Conservation (phyloP, 2,329 filamentous ascomycete species). For the Cladorrhinum sp. region DNA sequence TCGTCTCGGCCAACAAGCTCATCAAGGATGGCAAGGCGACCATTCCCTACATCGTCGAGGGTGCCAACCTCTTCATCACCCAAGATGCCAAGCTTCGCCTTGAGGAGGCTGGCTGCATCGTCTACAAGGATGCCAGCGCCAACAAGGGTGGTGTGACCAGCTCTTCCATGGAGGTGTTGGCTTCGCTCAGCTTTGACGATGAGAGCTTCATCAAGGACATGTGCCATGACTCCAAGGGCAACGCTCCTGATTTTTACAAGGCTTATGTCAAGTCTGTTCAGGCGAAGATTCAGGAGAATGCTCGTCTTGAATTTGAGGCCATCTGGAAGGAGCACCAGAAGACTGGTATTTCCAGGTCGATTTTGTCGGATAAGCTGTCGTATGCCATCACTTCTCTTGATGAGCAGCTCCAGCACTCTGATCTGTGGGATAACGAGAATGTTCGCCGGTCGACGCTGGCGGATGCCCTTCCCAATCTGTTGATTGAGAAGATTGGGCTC, state of each 20-base stretch:
- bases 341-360: conserved; percentile 74
- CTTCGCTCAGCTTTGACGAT: conserved; percentile 92
- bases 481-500: conserved; percentile 86
- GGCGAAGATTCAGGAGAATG: conserved; percentile 85
- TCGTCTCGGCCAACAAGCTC: conserved; percentile 79
- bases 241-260: conserved; percentile 85
- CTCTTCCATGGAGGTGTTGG: conserved; percentile 92
- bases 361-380: conserved; percentile 88
- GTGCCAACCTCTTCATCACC: conserved; percentile 97
- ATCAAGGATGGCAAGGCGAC: conserved; percentile 85
- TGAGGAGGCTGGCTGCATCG: conserved; percentile 88
- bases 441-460: conserved; percentile 75
- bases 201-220: conserved; percentile 85
- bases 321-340: conserved; percentile 93
- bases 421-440: conserved; percentile 80
- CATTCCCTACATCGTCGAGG: conserved; percentile 95
- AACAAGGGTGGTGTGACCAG: conserved; percentile 99
- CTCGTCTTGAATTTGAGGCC: conserved; percentile 90
- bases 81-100: conserved; percentile 95
- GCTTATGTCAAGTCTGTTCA: conserved; percentile 91
- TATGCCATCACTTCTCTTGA: conserved; percentile 93
- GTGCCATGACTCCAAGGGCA: conserved; percentile 73
- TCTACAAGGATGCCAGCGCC: conserved; percentile 96
- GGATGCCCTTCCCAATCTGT: conserved; percentile 80
- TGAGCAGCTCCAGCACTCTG: conserved; percentile 90